A percentile compares a stretch with the other conserved stretches of the same genome.
Conservation (phyloP, 2,329 filamentous ascomycete genomes). For the Neurospora sp. region DNA sequence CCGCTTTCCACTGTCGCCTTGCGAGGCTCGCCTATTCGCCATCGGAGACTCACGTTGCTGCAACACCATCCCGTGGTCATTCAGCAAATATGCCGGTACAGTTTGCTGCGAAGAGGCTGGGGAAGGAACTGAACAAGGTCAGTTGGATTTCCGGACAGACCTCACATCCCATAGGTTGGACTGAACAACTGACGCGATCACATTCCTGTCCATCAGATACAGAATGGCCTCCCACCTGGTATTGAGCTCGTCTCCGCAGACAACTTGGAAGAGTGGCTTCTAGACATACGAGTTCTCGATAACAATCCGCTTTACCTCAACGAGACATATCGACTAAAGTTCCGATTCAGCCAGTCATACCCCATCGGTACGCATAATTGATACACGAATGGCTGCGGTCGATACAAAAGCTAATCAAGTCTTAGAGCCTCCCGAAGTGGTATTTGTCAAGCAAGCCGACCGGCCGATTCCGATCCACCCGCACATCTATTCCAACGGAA, state of each 20-base stretch:
- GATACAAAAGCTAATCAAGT: conserved; percentile 3
- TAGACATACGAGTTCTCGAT: conserved; percentile 88
- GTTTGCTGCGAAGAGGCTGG: conserved; percentile 46
- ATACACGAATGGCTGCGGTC: background rate
- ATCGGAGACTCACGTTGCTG: background rate
- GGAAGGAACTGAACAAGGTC: conserved; percentile 52
- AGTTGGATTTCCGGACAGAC: conserved; percentile 2
- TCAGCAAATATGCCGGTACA: conserved; percentile 15
- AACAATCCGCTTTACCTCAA: conserved; percentile 77
- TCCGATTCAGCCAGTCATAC: conserved; percentile 74
- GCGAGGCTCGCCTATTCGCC: background rate
- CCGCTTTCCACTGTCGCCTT: background rate
- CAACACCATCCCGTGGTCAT: background rate
- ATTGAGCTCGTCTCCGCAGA: conserved; percentile 76
- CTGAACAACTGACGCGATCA: background rate
- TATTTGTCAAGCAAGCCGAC: conserved; percentile 60
- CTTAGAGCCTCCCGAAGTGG: conserved; percentile 86
- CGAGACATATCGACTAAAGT: conserved; percentile 76
- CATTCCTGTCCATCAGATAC: conserved; percentile 32
- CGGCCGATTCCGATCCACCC: conserved; percentile 84
- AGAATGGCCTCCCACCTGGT: conserved; percentile 49
- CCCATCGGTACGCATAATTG: conserved; percentile 64
- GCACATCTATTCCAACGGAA: conserved; percentile 96
- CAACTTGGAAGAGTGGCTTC: conserved; percentile 78
- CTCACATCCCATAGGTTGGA: background rate